Conservation (phyloP, 345 rosid species). For the Brassica cretica region DNA sequence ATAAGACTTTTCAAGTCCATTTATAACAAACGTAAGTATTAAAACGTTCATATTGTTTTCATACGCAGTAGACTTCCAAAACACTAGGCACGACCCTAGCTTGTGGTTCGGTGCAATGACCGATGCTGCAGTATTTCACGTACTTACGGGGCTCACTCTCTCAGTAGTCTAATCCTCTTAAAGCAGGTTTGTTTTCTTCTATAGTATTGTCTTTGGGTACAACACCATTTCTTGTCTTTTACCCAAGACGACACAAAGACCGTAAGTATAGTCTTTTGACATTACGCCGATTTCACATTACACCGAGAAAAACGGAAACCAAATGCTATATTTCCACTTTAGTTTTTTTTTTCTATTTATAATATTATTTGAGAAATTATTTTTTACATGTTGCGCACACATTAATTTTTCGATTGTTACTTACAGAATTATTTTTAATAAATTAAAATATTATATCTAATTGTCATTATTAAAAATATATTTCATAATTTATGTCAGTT, state of each 20-base stretch:
- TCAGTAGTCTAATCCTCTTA: neutral
- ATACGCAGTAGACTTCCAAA: neutral
- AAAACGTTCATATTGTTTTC: neutral
- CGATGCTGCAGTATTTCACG: slow-evolving; percentile 13
- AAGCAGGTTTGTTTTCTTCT: slow-evolving; percentile 19
- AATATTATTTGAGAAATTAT: too few species aligned
- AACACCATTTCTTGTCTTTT: slow-evolving; percentile 33
- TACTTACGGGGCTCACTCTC: slow-evolving; percentile 12
- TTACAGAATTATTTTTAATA: too few species aligned
- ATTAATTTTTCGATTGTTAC: too few species aligned
- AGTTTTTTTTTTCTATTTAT: neutral
- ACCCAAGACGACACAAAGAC: slow-evolving; percentile 10
- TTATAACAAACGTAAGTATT: neutral
- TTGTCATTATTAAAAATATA: too few species aligned
- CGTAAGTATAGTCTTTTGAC: slow-evolving; percentile 18
- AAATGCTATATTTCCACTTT: slow-evolving; percentile 12
- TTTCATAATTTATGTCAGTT: too few species aligned
- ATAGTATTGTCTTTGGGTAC: slow-evolving; percentile 19
- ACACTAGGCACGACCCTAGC: neutral
- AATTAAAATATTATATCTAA: too few species aligned
- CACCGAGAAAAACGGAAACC: slow-evolving; percentile 32
- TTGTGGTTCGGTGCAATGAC: slow-evolving; percentile 14
- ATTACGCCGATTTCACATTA: slow-evolving; percentile 25
- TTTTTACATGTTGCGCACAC: too few species aligned
- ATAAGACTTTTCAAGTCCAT: neutral